These are phyloP conservation scores for Trifolium dubium DNA, from an alignment of 306 rosid species.

Conservation along the genomic window DNA sequence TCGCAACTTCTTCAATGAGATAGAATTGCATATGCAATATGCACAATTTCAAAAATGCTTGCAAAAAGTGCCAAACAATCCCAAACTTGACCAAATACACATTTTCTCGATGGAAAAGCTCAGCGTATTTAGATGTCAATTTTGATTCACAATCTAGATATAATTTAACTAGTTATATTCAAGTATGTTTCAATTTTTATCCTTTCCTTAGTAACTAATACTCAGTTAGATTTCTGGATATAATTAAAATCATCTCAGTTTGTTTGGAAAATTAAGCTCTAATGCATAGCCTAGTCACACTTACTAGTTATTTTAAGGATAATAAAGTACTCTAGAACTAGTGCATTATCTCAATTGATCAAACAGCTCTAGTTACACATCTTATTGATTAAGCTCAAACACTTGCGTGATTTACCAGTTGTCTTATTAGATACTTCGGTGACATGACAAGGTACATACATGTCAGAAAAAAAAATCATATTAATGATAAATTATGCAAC, in stretches of 20 bases:
- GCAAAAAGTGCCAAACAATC: neutral
- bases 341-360: neutral
- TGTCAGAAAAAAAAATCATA: neutral
- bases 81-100: neutral
- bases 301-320: neutral
- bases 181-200: neutral
- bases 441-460: neutral
- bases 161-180: neutral
- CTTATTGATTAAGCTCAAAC: too few relatives aligned
- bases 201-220: neutral
- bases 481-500: neutral
- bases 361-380: constrained; percentile 20
- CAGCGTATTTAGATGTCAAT: neutral
- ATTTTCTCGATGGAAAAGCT: neutral
- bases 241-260: constrained; percentile 8
- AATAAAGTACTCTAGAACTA: neutral
- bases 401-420: too few relatives aligned
- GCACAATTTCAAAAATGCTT: too few relatives aligned
- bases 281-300: neutral
- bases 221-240: constrained; percentile 3
- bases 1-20: neutral
- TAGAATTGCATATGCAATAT: neutral
- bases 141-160: neutral
- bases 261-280: neutral
- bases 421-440: too few relatives aligned